Evolutionary conservation across 2,329 filamentous ascomycete genomes (phyloP).

Genomic region (Escovopsis sp.): DNA sequence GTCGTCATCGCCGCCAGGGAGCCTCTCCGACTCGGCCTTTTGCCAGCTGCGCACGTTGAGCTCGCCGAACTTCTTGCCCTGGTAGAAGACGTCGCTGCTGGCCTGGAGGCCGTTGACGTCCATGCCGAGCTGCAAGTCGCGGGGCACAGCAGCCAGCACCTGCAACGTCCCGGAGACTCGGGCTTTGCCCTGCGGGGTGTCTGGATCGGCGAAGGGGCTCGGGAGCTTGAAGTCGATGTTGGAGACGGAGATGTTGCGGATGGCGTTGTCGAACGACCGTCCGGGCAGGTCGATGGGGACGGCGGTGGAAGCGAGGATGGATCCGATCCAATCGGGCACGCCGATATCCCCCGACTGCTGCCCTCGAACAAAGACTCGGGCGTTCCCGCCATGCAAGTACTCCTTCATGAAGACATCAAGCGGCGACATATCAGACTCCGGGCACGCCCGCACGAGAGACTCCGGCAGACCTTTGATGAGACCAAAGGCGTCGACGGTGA

Average conservation of each 20-base stretch:
- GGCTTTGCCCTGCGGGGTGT: conserved; percentile 57
- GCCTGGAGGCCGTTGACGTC: conserved; percentile 65
- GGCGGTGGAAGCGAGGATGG: conserved; percentile 67
- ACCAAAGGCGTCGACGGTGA: conserved; percentile 56
- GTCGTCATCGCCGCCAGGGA: conserved; percentile 37
- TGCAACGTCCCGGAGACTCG: conserved; percentile 71
- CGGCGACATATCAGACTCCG: conserved; percentile 63
- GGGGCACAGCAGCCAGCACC: conserved; percentile 63
- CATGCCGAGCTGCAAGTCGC: conserved; percentile 75
- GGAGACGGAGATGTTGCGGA: conserved; percentile 75
- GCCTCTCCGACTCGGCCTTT: conserved; percentile 61
- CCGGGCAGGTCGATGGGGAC: conserved; percentile 77
- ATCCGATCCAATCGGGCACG: conserved; percentile 69
- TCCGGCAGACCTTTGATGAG: conserved; percentile 61
- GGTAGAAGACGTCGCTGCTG: conserved; percentile 66
- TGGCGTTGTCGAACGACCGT: conserved; percentile 63
- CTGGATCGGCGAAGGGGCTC: conserved; percentile 62
- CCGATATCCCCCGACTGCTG: conserved; percentile 42
- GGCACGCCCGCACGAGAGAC: conserved; percentile 57
- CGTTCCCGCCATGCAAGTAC: conserved; percentile 68
- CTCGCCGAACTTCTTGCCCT: conserved; percentile 62
- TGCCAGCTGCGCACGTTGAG: conserved; percentile 76
- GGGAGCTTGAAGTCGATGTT: conserved; percentile 80
- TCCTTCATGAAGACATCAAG: conserved; percentile 67
- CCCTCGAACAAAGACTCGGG: conserved; percentile 71